Base-by-base conservation (phyloP, 2,329 filamentous ascomycete genomes). In the Cordyceps tenuipes region DNA sequence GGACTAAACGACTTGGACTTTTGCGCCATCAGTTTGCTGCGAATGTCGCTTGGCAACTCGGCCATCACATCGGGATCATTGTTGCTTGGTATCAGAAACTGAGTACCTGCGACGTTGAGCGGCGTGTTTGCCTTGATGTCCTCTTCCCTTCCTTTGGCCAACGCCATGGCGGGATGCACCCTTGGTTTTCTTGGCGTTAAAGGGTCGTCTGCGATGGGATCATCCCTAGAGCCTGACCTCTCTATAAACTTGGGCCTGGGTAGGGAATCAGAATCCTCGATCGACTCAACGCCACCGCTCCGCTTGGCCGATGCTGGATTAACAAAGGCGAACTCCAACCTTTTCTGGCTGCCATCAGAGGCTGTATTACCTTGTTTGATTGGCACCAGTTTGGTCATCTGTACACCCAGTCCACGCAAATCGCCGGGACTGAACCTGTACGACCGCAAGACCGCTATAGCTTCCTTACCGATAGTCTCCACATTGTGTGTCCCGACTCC, bases 341-440 rank as follows among this genome's bases (percentile, higher is more conserved):
- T 87, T 64, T 82, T 87, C 71, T 97, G 93, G 67, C 91, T 96
- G 62, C 89, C 84, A 57, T 91, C 86, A 1, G 79, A 72, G 1
- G 76, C 81, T n/a, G 80, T 75, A 0, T 73, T 67, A 2, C 78
- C 76, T 17, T 74, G 68, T 68, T 90, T 96, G 67, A 94, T 76
- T 0, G 88, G 85, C 66, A 97, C 91, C 4, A 99, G 80, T 71
- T 91, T 97, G 15, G 91, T 94, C 85, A 97, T 89, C 70, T 97
- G 93, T 1, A 97, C 83, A 0, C 94, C 94, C 10, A 99, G 78
- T 0, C 94, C 94, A 68, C 94, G 84, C n/a, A 99, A 79, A 70
- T 99, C 94, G 10, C 93, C 94, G 0, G 94, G 91, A 2, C 88
- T 90, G 67, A 97, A 91, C 26, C 83, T 87, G 71, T 90, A 93